phyloP scores from a whole-genome alignment of 805 yeast genomes.

The Yamadazyma ubonensis region DNA sequence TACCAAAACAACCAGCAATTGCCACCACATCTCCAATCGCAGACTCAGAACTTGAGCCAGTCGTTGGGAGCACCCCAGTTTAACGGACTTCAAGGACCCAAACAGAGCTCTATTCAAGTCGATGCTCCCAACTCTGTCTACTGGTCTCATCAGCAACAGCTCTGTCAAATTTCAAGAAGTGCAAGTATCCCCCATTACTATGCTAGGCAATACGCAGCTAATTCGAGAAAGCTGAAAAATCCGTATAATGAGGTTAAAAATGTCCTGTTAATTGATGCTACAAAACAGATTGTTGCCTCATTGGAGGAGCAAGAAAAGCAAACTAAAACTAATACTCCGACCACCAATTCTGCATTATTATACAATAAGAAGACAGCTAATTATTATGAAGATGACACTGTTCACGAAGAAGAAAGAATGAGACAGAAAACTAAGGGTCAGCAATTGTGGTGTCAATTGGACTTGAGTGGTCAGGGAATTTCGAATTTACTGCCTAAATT shows the following conservation, averaged over 20 bases:
- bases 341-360: slow-evolving; percentile 39
- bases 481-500: slow-evolving; percentile 66
- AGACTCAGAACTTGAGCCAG: slow-evolving; percentile 5
- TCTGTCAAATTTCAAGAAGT: slow-evolving; percentile 65
- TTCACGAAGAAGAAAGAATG: slow-evolving; percentile 58
- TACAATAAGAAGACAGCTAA: slow-evolving; percentile 42
- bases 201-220: slow-evolving; percentile 78
- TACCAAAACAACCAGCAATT: slow-evolving; percentile 19
- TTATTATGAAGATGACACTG: slow-evolving; percentile 52
- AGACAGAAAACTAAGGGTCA: slow-evolving; percentile 58
- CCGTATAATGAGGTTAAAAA: slow-evolving; percentile 38
- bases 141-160: slow-evolving; percentile 81
- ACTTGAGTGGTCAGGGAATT: slow-evolving; percentile 86
- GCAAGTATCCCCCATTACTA: slow-evolving; percentile 73
- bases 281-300: slow-evolving; percentile 34
- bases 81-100: slow-evolving; percentile 5
- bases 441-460: slow-evolving; percentile 93
- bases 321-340: slow-evolving; percentile 28
- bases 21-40: slow-evolving; percentile 6
- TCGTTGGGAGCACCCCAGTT: background rate
- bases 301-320: slow-evolving; percentile 45
- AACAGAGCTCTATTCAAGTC: slow-evolving; percentile 19
- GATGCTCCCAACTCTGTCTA: slow-evolving; percentile 45
- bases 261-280: slow-evolving; percentile 42
- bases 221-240: slow-evolving; percentile 50